Base-by-base conservation (phyloP, 306 rosid species). In the Potentilla sterilis region DNA sequence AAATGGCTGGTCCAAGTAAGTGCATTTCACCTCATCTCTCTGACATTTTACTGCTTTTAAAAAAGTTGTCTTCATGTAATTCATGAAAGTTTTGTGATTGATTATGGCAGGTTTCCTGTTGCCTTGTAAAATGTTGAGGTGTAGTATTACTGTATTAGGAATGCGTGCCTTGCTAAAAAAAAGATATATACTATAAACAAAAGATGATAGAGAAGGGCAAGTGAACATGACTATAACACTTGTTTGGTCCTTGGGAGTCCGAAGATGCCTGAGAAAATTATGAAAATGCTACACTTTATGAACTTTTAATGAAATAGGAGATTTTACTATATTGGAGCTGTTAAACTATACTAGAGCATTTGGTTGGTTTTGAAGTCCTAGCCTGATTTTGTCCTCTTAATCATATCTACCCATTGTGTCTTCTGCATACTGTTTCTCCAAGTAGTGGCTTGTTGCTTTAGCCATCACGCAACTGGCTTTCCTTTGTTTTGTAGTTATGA, bases 1-100 rank as follows among this genome's bases (percentile, higher is more conserved):
- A 70, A 89, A 79, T 76, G 51, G 87, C 84, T 92, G 93, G 99
- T 81, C 97, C 69, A 90, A 86, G 99, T 95, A 90, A 86, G 99
- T 88, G 47, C 42, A 54, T 78, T 76, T 72, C 70, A 73, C 46
- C 51, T 80, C 75, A 46, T 72, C 40, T 72, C 54, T 51, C 59
- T 73, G 38, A 58, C 59, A 6, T 59, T 28, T 24, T 79, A 19
- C 57, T 44, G 65, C 16, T 41, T 24, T 52, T 22, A 72, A 12
- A 42, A 48, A 67, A 67, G 54, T 75, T 46, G 81, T 49, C 83
- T 73, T 16, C 76, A 40, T 72, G 41, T 64, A 58, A 28, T 47
- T 76, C 63, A 42, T 67, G 32, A 63, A 70, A 34, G 52, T 68
- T 44, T 42, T 77, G 9, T 69, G 61, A 71, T 35, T 72, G 6